Conservation (phyloP, 73 alveolate genomes). For the Blepharisma japonicum region DNA sequence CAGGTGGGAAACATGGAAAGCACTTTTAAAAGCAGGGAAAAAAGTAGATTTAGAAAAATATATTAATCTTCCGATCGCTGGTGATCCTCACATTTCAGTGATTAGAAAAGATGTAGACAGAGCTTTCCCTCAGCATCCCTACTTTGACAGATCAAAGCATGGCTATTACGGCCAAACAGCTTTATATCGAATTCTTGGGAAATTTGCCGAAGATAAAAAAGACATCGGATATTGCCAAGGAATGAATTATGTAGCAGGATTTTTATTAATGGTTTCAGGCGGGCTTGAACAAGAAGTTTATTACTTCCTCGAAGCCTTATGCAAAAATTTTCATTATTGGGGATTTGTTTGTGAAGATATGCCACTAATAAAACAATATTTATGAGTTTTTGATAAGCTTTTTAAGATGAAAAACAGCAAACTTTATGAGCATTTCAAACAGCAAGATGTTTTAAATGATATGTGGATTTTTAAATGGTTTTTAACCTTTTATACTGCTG, state of each 20-base stretch:
- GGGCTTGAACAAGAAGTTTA: conserved; percentile 50
- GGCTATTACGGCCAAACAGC: conserved; percentile 2
- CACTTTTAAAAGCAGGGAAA: background rate
- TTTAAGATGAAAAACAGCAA: background rate
- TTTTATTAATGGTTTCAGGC: conserved; percentile 44
- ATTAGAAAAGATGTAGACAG: background rate
- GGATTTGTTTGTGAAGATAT: background rate
- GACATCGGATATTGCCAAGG: conserved; percentile 46
- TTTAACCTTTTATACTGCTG: background rate
- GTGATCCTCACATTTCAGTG: background rate
- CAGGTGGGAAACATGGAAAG: conserved; percentile 2
- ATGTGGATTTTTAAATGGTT: conserved; percentile 8
- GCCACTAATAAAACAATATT: background rate
- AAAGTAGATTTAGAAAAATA: background rate
- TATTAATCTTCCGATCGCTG: background rate
- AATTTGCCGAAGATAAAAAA: conserved; percentile 20
- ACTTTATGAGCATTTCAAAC: conserved; percentile 20
- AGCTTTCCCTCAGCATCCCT: background rate
- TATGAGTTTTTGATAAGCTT: conserved; percentile 9
- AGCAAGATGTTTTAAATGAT: conserved; percentile 20
- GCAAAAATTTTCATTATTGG: background rate
- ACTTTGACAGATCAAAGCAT: background rate
- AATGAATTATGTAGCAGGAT: conserved; percentile 39
- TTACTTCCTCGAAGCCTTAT: conserved; percentile 38
- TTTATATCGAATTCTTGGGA: background rate